Evolutionary conservation across 2,329 filamentous ascomycete genomes (phyloP), one percentile per base, ranked within the genome.

Genomic region (Lecanoromycetidae sp.): DNA sequence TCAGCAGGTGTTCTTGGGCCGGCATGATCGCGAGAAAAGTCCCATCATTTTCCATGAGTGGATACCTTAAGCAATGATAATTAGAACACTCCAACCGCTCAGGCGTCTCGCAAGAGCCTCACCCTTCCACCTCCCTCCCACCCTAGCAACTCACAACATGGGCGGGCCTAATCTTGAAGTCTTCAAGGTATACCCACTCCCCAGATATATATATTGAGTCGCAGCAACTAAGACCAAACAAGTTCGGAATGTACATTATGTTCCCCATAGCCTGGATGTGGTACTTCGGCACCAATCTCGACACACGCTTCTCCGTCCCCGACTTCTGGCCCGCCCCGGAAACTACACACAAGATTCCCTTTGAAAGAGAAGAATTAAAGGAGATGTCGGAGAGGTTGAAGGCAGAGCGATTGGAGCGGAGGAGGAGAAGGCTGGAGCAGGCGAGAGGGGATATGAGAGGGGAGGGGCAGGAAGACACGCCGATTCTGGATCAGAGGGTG

Each of bases 251-350:
- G 76, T 98, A 98, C 71, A 82, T 98, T 71, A 82, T 95, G 76
- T 98, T 98, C 69, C 91, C 91, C 15, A 96, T 98, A 60, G 87
- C 86, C 58, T 88, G 91, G 73, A 98, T 98, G 91, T 96, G 93
- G 75, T 98, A 98, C 72, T 98, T 96, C 66, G 91, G 91, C 63
- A 94, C 88, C 48, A 98, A 98, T 66, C 85, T 98, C 62, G 91
- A 98, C 67, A 76, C 82, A 56, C 82, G 87, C 54, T 98, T 98
- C 72, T 70, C 76, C 39, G 86, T 96, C 1, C 80, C 84, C 19
- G 84, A 83, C 49, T 98, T 98, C 73, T 98, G 91, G 91, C 91
- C 91, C 23, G 86, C 81, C 59, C 72, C 66, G 7, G 65, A 67
- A 50, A 67, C 71, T 52, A 73, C 71, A 53, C 69, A 74, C 54